Evolutionary conservation across 106 monocot species (phyloP), one percentile per base, ranked within the genome.

Genomic region (Acorus calamus): DNA sequence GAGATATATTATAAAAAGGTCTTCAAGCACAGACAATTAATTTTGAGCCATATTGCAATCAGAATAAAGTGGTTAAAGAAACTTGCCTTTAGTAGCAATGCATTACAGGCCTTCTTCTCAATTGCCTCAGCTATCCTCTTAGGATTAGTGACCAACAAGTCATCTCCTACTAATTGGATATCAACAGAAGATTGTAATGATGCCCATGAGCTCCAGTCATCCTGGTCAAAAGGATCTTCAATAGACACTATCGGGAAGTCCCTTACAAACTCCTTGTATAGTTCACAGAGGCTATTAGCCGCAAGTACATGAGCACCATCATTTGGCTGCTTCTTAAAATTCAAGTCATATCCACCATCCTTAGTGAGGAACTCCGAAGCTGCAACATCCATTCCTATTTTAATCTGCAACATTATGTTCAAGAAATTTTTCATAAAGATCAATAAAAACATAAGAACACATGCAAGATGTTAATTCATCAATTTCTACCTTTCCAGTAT

Each of bases 161-260:
- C 94, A 84, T 94, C 94, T 8, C 94, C 94, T 10, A 94, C 94
- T 10, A 94, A 57, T 71, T 94, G 94, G 57, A 94, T 94, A 71
- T 82, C 73, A 62, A 94, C 84, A 13, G 89, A 94, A 66, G 83
- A 86, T 60, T 75, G 89, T 7, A 94, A 60, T 44, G 79, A 80
- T 46, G 89, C 71, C 94, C 94, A 94, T 49, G 86, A 81, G 64
- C 68, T 71, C 94, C 94, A 94, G 54, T 94, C 94, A 84, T 94
- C 94, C 70, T 94, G 94, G 63, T 94, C 94, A 71, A 94, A 94
- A 11, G 94, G 94, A 65, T 94, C 94, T 69, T 94, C 94, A 49
- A 94, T 94, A 11, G 94, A 94, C 48, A 94, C 94, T 60, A 94
- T 89, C n/a, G 94, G 94, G 71, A 94, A 94, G 64, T 94, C 94